phyloP scores from a whole-genome alignment of 2,329 filamentous ascomycete genomes.

The Coniella vitis region DNA sequence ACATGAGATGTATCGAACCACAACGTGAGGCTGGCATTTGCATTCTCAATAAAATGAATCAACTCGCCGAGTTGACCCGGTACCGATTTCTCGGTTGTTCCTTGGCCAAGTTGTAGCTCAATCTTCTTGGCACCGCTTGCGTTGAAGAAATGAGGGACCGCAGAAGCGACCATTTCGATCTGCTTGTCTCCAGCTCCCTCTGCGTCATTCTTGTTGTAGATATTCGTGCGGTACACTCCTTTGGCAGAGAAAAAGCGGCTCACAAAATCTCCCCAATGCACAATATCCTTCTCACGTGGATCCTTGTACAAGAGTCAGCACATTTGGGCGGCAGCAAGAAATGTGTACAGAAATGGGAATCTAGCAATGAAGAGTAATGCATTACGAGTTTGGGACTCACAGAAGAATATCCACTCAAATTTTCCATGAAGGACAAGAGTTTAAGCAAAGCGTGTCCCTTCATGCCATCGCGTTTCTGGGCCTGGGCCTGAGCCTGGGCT shows the following conservation, averaged over 20 bases:
- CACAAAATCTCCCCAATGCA: constrained; percentile 76
- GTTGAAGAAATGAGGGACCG: constrained; percentile 81
- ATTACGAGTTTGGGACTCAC: constrained; percentile 28
- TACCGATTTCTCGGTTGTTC: constrained; percentile 46
- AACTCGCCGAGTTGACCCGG: constrained; percentile 44
- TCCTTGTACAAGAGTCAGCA: constrained; percentile 30
- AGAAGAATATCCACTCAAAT: constrained; percentile 47
- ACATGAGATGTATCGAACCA: constrained; percentile 84
- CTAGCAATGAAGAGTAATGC: too few relatives aligned
- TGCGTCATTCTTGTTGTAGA: constrained; percentile 10
- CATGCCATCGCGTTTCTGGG: constrained; percentile 43
- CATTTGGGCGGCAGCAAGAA: not conserved
- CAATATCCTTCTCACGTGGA: constrained; percentile 54
- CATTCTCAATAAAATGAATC: constrained; percentile 64
- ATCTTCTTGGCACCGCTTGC: constrained; percentile 81
- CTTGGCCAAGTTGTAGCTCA: constrained; percentile 74
- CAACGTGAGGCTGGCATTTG: constrained; percentile 74
- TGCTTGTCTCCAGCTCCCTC: constrained; percentile 51
- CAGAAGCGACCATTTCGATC: constrained; percentile 78
- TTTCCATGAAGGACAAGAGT: constrained; percentile 56
- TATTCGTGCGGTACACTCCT: constrained; percentile 58
- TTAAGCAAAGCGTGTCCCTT: constrained; percentile 53
- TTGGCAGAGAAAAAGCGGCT: constrained; percentile 70
- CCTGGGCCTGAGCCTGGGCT: constrained; percentile 34
- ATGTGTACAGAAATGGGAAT: constrained; percentile 15